Conservation (phyloP, 179 eudicot species). For the Vitellaria paradoxa region DNA sequence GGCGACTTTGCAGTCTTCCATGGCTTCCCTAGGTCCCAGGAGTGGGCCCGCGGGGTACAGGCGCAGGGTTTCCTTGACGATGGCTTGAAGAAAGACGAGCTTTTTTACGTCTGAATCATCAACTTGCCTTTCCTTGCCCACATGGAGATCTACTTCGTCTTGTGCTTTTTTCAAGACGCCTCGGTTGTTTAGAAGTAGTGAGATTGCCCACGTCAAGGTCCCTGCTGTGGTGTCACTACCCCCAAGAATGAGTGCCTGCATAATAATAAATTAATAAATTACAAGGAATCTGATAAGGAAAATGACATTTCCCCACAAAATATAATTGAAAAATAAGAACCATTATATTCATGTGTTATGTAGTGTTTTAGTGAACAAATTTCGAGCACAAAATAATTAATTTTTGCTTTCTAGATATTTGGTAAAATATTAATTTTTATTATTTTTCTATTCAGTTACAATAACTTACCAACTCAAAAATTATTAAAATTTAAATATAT, state of each 20-base stretch:
- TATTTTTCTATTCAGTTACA: too few species aligned
- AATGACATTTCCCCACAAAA: too few species aligned
- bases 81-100: conserved; percentile 14
- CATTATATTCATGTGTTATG: too few species aligned
- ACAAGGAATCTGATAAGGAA: too few species aligned
- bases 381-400: too few species aligned
- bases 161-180: conserved; percentile 7
- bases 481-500: too few species aligned
- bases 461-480: too few species aligned
- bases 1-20: background rate
- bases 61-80: conserved; percentile 13
- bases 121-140: conserved; percentile 15
- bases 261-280: background rate
- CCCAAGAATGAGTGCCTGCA: conserved; percentile 2
- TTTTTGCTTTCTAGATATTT: too few species aligned
- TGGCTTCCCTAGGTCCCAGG: background rate
- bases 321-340: too few species aligned
- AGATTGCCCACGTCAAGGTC: conserved; percentile 11
- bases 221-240: conserved; percentile 11
- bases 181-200: conserved; percentile 11
- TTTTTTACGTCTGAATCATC: conserved; percentile 9
- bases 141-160: conserved; percentile 10
- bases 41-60: conserved; percentile 5
- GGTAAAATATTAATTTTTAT: too few species aligned
- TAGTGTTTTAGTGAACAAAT: too few species aligned